Evolutionary conservation across 2,329 filamentous ascomycete genomes (phyloP).

Genomic region (Chalaropsis ovoidea): DNA sequence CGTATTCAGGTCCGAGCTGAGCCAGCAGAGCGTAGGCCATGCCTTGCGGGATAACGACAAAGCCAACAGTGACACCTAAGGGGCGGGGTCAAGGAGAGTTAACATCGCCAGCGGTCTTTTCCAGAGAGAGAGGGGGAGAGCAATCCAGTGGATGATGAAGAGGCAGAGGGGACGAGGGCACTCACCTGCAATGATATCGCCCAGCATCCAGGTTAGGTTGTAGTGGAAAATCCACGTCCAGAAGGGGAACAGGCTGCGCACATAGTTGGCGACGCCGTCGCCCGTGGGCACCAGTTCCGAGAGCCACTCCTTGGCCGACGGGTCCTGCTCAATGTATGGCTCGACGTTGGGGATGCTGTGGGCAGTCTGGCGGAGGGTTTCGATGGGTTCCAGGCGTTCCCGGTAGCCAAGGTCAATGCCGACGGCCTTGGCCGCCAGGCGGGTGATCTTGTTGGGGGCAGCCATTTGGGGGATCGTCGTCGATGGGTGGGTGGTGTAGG

Average conservation of each 20-base stretch:
- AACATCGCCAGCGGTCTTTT: not conserved
- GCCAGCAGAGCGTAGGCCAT: slow-evolving; percentile 46
- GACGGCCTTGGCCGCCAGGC: slow-evolving; percentile 29
- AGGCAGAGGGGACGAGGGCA: slow-evolving; percentile 36
- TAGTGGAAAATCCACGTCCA: slow-evolving; percentile 43
- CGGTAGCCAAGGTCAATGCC: slow-evolving; percentile 32
- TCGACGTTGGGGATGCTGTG: slow-evolving; percentile 20
- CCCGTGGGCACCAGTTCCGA: slow-evolving; percentile 19
- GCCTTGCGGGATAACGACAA: slow-evolving; percentile 44
- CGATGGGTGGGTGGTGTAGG: not conserved
- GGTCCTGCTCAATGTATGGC: slow-evolving; percentile 26
- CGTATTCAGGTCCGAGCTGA: slow-evolving; percentile 41
- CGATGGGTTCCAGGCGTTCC: slow-evolving; percentile 28
- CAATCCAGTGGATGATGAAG: not conserved
- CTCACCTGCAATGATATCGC: slow-evolving; percentile 46
- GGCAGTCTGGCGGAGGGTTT: slow-evolving; percentile 30
- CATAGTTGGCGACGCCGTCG: slow-evolving; percentile 29
- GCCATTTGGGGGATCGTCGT: not conserved
- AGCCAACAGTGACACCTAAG: slow-evolving; percentile 65
- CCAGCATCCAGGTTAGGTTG: slow-evolving; percentile 40
- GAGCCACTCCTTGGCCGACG: slow-evolving; percentile 21
- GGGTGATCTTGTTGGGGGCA: slow-evolving; percentile 26
- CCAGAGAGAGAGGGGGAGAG: too few relatives aligned
- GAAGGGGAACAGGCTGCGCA: slow-evolving; percentile 41
- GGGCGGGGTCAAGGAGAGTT: not conserved